Base-by-base conservation (phyloP, 345 rosid genomes). In the Eucalyptus curtisii region DNA sequence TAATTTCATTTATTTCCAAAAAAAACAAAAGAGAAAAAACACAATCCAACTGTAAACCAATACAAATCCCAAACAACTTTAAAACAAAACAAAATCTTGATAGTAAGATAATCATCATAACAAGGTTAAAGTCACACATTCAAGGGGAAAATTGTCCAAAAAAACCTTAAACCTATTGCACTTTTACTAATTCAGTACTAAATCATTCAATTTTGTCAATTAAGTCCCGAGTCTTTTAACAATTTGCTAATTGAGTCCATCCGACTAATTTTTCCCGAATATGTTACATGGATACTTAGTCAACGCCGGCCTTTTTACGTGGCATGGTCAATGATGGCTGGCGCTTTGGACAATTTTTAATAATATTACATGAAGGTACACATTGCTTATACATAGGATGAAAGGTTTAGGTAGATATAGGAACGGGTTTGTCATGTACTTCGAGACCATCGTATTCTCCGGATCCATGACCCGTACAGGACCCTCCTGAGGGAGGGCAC, bases 401-500 rank as follows among this genome's bases (percentile, higher is more conserved):
- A 20, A 33, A 76, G 27, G 30, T 76, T 52, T 76, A 40, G 76
- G 20, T 64, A 64, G 47, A 10, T 3, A 20, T 76, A 33, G 44
- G 5, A 76, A 40, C 2, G 0, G 3, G 25, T 10, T 45, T 7
- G 82, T 37, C 24, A 1, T 37, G 82, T 37, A 37, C 8, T 40
- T 37, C 47, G 2, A 37, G 27, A 71, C 44, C 45, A 12, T 40
- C 24, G 15, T 76, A 40, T 11, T 40, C 15, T 40, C 8, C 2
- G 47, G 82, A 76, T 76, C 8, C 82, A 76, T 6, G 20, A 64
- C n/a, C n/a, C n/a, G n/a, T n/a, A n/a, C n/a, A n/a, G n/a, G n/a
- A n/a, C n/a, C n/a, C n/a, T 76, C 45, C 84, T 96, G 49, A 92
- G 99, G 87, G 99, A 97, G 91, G 96, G 91, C 47, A 96, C 96